Percentiles rank a stretch among this genome's conserved stretches.
These are phyloP conservation scores for Claviceps sp. DNA, from an alignment of 2,329 filamentous ascomycete species.

Conservation along the genomic window DNA sequence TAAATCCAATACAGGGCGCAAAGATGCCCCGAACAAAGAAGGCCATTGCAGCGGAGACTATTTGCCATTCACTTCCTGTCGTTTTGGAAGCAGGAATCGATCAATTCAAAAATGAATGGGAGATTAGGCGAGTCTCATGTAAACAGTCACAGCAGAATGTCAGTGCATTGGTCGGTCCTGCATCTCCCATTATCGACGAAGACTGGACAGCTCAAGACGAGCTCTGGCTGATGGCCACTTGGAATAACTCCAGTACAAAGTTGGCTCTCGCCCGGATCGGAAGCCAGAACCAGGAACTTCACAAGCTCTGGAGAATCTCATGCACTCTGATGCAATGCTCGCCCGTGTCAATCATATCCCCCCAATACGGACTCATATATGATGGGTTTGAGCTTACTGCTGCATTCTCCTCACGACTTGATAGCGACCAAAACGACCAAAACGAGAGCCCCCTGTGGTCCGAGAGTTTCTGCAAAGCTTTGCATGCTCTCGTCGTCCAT, in stretches of 20 bases:
- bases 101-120: not conserved
- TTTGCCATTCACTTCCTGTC: not conserved
- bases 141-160: not conserved
- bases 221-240: not conserved
- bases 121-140: not conserved
- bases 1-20: no score
- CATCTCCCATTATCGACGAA: not conserved
- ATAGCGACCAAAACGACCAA: not conserved
- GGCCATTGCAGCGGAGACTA: not conserved
- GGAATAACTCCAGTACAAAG: not conserved
- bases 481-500: not conserved
- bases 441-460: not conserved
- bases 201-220: not conserved
- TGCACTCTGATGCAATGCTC: not conserved
- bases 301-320: not conserved
- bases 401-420: not conserved
- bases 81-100: not conserved
- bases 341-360: not conserved
- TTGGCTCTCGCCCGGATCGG: not conserved
- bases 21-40: not conserved
- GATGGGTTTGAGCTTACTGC: not conserved
- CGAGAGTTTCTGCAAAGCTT: not conserved
- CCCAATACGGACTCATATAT: not conserved
- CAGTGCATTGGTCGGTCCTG: not conserved
- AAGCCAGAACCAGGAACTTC: not conserved